Evolutionary conservation across 225 moss, liverwort and hornwort species (phyloP), one percentile per base, ranked within the genome.

Genomic region (Pseudoscleropodium purum): DNA sequence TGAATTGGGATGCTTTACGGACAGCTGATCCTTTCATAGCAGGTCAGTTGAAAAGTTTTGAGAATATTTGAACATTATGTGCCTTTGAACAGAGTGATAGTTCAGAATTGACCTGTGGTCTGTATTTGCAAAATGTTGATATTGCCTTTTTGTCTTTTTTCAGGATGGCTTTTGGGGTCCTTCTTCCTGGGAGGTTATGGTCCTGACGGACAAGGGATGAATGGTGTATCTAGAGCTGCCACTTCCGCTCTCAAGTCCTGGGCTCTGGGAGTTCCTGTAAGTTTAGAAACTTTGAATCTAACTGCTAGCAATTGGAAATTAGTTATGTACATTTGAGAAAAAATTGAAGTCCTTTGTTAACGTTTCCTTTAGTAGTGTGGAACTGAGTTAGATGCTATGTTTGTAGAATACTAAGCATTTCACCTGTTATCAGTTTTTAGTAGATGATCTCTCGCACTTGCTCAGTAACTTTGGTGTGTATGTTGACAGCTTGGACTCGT

Each of bases 21-120:
- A 97, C 96, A 34, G 97, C 96, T 63, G 98, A 99, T 91, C 97
- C 98, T 84, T 99, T 99, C 87, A 93, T 97, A 75, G 97, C 96
- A 91, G 98, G 98, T 96, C 39, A 49, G 79, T 85, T 63, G 31
- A 26, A 62, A 39, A 75, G n/a, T 37, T 54, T 79, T 83, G 31
- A 72, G 82, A 72, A 30, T 37, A n/a, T 63, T 64, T 37, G 14
- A 21, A 18, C 34, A 77, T 41, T 37, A 49, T 49, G 81, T 34
- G 49, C 61, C 66, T 33, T 43, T 16, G 61, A 60, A 13, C 37
- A 41, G 60, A 49, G 66, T 56, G 67, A 62, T 84, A 41, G 84
- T 79, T 60, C 82, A 43, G 81, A 76, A 72, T 36, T 80, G 79
- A 66, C 72, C 41, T 31, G 63, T 67, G 66, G 67, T 80, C 11